Evolutionary conservation across 805 yeast species (phyloP).

Genomic region (Spathaspora gorwiae): DNA sequence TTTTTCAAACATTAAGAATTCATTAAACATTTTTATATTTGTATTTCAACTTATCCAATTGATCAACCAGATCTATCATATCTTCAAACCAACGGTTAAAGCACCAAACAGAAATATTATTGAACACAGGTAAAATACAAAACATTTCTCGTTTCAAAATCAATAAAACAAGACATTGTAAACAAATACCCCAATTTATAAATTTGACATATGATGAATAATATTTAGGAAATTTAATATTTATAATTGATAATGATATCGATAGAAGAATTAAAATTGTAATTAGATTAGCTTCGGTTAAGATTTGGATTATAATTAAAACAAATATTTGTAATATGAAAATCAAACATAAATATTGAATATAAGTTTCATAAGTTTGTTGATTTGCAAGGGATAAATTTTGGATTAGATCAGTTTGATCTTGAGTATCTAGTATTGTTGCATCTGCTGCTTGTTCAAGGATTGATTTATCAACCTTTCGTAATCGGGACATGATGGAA

Average conservation of each 20-base stretch:
- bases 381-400: constrained; percentile 1
- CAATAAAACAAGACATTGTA: not conserved
- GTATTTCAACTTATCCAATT: constrained; percentile 12
- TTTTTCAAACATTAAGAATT: constrained; percentile 16
- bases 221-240: constrained; percentile 1
- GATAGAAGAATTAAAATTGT: constrained; percentile 1
- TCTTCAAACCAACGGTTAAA: constrained; percentile 8
- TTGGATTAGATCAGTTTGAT: constrained; percentile 7
- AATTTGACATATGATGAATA: not conserved
- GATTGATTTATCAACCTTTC: constrained; percentile 12
- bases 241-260: not conserved
- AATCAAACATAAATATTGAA: not conserved
- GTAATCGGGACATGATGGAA: constrained; percentile 3
- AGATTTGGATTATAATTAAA: not conserved
- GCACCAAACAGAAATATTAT: constrained; percentile 5
- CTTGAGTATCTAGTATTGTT: constrained; percentile 7
- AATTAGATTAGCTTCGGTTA: not conserved
- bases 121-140: constrained; percentile 8
- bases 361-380: constrained; percentile 1
- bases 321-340: constrained; percentile 1
- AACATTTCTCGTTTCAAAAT: not conserved
- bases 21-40: constrained; percentile 23
- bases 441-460: constrained; percentile 8
- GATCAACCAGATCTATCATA: constrained; percentile 7
- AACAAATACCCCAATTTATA: constrained; percentile 1